Conservation (phyloP, 208 protist genomes). For the Trypanosomatidae sp. region DNA sequence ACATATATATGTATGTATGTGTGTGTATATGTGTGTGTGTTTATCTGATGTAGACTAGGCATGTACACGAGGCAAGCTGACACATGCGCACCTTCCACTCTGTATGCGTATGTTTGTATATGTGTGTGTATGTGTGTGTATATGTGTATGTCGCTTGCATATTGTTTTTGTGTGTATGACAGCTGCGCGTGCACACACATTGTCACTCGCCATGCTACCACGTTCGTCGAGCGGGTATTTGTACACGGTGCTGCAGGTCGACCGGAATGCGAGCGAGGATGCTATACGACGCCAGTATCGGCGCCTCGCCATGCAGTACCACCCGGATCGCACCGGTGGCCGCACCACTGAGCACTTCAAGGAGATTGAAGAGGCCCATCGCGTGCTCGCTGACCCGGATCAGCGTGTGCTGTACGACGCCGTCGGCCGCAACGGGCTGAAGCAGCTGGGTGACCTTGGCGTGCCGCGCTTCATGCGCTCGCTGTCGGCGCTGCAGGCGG, state of each 20-base stretch:
- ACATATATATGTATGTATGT: conserved; percentile 4
- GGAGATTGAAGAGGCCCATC: conserved; percentile 93
- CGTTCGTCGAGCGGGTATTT: conserved; percentile 28
- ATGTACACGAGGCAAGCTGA: too few species aligned
- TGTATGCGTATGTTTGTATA: conserved; percentile 4
- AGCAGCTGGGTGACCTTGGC: conserved; percentile 38
- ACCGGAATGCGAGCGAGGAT: conserved; percentile 23
- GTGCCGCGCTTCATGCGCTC: conserved; percentile 9
- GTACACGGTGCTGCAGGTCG: conserved; percentile 68
- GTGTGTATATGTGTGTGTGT: not conserved
- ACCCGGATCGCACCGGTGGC: conserved; percentile 79
- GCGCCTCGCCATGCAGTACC: conserved; percentile 75
- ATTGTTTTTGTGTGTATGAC: conserved; percentile 2
- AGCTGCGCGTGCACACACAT: not conserved
- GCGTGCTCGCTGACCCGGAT: conserved; percentile 90
- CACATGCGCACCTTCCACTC: too few species aligned
- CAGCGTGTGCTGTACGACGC: conserved; percentile 95
- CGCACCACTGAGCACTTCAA: conserved; percentile 70
- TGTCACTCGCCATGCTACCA: conserved; percentile 8
- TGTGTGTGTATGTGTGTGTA: conserved; percentile 4
- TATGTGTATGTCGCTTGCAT: conserved; percentile 2
- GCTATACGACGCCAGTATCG: conserved; percentile 79
- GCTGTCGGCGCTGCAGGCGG: conserved; percentile 5
- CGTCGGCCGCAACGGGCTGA: conserved; percentile 90
- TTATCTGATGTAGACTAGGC: conserved; percentile 1